phyloP scores from a whole-genome alignment of 2,329 filamentous ascomycete species.

The Knufia fluminis region DNA sequence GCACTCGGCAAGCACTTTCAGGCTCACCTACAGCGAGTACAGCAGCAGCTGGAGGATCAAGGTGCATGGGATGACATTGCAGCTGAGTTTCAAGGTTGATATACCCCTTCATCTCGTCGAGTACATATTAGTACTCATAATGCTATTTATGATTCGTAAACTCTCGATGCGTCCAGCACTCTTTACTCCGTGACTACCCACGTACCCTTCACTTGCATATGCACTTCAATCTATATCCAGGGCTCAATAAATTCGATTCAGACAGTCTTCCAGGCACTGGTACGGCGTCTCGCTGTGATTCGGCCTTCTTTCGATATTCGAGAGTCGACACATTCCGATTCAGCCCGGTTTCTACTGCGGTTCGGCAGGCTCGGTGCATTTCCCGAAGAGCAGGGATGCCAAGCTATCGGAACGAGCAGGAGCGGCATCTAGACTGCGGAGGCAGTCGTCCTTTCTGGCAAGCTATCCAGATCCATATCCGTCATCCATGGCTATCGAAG shows the following conservation, averaged over 20 bases:
- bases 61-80: conserved; percentile 74
- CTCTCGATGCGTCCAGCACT: no score
- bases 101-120: not conserved
- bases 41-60: conserved; percentile 60
- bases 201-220: no score
- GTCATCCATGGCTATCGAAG: not conserved
- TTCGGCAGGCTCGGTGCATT: not conserved
- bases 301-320: no score
- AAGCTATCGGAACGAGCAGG: no score
- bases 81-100: not conserved
- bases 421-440: no score
- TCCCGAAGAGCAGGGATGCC: not conserved
- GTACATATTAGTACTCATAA: not conserved
- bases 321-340: not conserved
- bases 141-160: not conserved
- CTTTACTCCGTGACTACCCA: no score
- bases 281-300: no score
- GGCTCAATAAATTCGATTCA: no score
- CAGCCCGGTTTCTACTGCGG: not conserved
- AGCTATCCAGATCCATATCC: not conserved
- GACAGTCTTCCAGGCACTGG: no score
- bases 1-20: conserved; percentile 71
- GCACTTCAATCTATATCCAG: no score
- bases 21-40: conserved; percentile 64
- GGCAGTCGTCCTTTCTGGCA: not conserved